phyloP scores from a whole-genome alignment of 257 asterid genomes.

The Forsythia viridissima region DNA sequence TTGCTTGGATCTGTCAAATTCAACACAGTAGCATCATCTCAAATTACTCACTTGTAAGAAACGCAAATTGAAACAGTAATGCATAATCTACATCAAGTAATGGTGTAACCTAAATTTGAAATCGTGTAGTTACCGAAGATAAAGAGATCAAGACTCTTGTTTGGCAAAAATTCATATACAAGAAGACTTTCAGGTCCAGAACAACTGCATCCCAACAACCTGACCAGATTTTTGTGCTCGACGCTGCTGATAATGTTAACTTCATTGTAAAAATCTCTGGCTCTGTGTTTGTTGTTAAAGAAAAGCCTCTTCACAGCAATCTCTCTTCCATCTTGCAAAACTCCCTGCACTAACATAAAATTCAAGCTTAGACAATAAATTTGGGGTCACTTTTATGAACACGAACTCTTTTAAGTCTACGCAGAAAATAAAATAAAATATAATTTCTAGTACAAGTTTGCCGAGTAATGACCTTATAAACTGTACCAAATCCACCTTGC shows the following conservation, averaged over 20 bases:
- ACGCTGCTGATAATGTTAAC: constrained; percentile 85
- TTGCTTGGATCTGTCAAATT: constrained; percentile 53
- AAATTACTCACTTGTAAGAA: too few species aligned
- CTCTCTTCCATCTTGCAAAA: constrained; percentile 82
- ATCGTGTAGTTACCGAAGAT: constrained; percentile 62
- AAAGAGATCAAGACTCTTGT: constrained; percentile 79
- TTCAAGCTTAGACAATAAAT: background rate
- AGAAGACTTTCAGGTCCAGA: constrained; percentile 94
- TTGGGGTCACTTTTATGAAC: too few species aligned
- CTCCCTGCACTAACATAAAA: constrained; percentile 51
- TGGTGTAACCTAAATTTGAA: too few species aligned
- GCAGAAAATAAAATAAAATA: too few species aligned
- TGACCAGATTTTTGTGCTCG: constrained; percentile 84
- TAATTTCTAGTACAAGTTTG: too few species aligned
- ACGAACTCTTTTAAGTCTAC: too few species aligned
- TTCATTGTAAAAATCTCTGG: constrained; percentile 88
- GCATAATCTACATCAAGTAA: too few species aligned
- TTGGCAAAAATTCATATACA: constrained; percentile 70
- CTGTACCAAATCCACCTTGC: constrained; percentile 95
- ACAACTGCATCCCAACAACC: constrained; percentile 89
- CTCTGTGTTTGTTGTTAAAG: constrained; percentile 86
- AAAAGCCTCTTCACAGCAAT: constrained; percentile 91
- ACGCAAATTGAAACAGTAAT: too few species aligned
- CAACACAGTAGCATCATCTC: too few species aligned
- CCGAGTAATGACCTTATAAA: constrained; percentile 57